Evolutionary conservation across 371 early-diverging fungal genomes (phyloP).

Genomic region (Zancudomyces culisetae): DNA sequence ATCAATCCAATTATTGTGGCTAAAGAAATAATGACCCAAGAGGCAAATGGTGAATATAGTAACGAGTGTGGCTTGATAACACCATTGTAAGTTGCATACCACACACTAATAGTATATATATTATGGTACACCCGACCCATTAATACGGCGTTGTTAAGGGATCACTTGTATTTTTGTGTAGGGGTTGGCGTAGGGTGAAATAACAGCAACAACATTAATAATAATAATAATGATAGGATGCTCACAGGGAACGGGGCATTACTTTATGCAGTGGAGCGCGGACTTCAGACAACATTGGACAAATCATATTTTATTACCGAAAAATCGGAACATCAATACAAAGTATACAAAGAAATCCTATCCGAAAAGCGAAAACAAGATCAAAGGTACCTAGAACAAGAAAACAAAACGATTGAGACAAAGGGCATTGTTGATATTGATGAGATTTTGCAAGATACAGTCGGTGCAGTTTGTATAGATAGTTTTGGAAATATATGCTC

Average conservation of each 20-base stretch:
- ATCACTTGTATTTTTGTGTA: too few species aligned
- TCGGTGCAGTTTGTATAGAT: conserved; percentile 69
- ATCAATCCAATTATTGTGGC: conserved; percentile 48
- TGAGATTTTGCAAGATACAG: conserved; percentile 47
- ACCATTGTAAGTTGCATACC: conserved; percentile 38
- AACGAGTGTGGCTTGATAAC: conserved; percentile 42
- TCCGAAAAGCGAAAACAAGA: conserved; percentile 6
- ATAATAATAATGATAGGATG: too few species aligned
- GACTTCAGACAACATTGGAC: conserved; percentile 11
- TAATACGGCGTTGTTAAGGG: too few species aligned
- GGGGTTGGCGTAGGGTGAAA: too few species aligned
- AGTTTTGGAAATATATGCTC: conserved; percentile 38
- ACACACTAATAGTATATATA: too few species aligned
- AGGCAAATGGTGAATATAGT: conserved; percentile 26
- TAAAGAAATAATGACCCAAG: conserved; percentile 23
- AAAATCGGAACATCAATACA: conserved; percentile 2
- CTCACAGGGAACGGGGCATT: conserved; percentile 44
- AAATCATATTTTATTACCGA: conserved; percentile 8
- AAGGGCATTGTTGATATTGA: background rate
- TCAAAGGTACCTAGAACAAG: background rate
- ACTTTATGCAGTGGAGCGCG: conserved; percentile 26
- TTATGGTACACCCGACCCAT: too few species aligned
- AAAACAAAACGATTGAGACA: conserved; percentile 7
- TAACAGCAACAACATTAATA: too few species aligned
- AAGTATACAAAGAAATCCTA: conserved; percentile 8